phyloP scores from a whole-genome alignment of 345 rosid genomes.

The Salix exigua region DNA sequence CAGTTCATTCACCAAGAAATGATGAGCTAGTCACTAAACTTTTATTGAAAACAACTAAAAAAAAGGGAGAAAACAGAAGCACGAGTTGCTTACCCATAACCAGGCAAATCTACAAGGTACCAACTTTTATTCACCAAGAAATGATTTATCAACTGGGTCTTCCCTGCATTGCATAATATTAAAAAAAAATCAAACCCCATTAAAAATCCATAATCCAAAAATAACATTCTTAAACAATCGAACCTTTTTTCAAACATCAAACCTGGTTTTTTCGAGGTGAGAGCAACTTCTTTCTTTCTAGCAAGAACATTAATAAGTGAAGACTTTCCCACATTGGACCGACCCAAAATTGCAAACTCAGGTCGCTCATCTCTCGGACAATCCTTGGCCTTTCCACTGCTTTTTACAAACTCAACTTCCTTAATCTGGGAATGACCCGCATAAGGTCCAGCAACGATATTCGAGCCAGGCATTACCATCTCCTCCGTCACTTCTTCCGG shows the following conservation, averaged over 20 bases:
- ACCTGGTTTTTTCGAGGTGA: conserved; percentile 98
- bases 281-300: conserved; percentile 83
- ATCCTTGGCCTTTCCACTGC: conserved; percentile 81
- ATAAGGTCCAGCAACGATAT: conserved; percentile 77
- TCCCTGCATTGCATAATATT: conserved; percentile 52
- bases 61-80: not conserved
- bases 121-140: conserved; percentile 90
- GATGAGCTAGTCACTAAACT: too few relatives aligned
- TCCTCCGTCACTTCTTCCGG: conserved; percentile 59
- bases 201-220: not conserved
- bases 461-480: conserved; percentile 81
- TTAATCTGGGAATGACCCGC: conserved; percentile 90
- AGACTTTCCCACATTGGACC: conserved; percentile 95
- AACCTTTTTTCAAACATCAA: not conserved
- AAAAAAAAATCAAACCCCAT: not conserved
- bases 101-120: conserved; percentile 97
- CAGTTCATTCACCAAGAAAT: too few relatives aligned
- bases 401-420: conserved; percentile 82
- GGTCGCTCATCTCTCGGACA: conserved; percentile 80
- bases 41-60: not conserved
- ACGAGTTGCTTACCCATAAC: conserved; percentile 65
- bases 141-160: conserved; percentile 94
- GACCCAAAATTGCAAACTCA: conserved; percentile 82
- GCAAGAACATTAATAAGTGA: conserved; percentile 85
- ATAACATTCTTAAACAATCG: not conserved